phyloP scores from a whole-genome alignment of 2,329 filamentous ascomycete species.

The Amylocarpus encephaloides region DNA sequence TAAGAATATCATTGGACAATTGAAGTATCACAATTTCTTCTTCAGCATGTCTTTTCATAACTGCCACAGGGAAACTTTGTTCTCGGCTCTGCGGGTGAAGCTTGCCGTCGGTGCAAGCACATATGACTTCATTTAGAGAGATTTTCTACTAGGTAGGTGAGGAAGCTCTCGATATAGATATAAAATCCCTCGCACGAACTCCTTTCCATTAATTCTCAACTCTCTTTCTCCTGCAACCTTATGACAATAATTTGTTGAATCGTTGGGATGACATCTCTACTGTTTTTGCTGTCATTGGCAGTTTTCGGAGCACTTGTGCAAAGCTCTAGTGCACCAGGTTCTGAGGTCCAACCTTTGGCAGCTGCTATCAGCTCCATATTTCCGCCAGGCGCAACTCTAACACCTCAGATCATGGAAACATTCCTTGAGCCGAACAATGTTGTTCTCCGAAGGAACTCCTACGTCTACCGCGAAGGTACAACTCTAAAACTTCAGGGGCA shows the following conservation, averaged over 20 bases:
- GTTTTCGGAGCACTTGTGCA: background rate
- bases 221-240: too few species aligned
- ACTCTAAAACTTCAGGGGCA: slow-evolving; percentile 34
- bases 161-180: too few species aligned
- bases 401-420: slow-evolving; percentile 18
- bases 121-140: too few species aligned
- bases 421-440: slow-evolving; percentile 15
- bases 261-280: background rate
- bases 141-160: too few species aligned
- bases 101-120: too few species aligned
- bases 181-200: too few species aligned
- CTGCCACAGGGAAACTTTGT: too few species aligned
- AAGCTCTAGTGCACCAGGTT: background rate
- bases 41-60: too few species aligned
- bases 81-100: too few species aligned
- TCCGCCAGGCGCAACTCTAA: slow-evolving; percentile 10
- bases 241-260: background rate
- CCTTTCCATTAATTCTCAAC: too few species aligned
- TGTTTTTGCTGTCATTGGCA: background rate
- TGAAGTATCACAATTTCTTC: too few species aligned
- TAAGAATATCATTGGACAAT: too few species aligned
- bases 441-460: slow-evolving; percentile 17
- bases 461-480: slow-evolving; percentile 34
- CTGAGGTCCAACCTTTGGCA: slow-evolving; percentile 1
- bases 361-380: slow-evolving; percentile 12